Percentiles rank a stretch among this genome's conserved stretches.
phyloP scores from a whole-genome alignment of 2,329 filamentous ascomycete species.

The Graphilbum ipis-grandicollis region DNA sequence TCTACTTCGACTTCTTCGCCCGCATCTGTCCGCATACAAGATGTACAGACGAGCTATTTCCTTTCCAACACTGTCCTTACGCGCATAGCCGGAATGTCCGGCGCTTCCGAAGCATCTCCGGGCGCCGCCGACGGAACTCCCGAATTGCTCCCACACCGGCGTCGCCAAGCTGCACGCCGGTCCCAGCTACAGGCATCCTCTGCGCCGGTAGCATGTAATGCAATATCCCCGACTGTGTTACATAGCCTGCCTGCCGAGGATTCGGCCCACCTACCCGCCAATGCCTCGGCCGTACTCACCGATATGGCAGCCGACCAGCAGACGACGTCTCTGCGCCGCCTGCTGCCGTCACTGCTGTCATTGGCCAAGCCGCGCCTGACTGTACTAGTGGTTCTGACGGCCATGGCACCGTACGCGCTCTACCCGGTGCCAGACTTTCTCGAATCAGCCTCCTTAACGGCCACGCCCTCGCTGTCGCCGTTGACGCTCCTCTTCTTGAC shows the following conservation, averaged over 20 bases:
- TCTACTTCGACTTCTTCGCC: too few relatives aligned
- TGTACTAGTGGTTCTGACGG: conserved; percentile 76
- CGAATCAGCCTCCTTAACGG: conserved; percentile 19
- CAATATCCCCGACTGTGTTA: neutral
- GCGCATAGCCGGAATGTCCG: conserved; percentile 7
- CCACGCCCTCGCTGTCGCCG: conserved; percentile 66
- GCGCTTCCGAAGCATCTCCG: neutral
- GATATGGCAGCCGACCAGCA: conserved; percentile 31
- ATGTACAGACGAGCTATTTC: conserved; percentile 16
- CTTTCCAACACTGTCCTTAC: conserved; percentile 17
- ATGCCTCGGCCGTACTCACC: conserved; percentile 35
- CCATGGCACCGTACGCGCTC: conserved; percentile 78
- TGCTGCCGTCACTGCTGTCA: conserved; percentile 66
- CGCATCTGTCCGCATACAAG: conserved; percentile 2
- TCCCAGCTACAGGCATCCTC: neutral
- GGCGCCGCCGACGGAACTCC: neutral
- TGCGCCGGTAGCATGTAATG: neutral
- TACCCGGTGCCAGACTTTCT: conserved; percentile 86
- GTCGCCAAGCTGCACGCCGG: conserved; percentile 9
- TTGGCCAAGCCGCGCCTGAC: conserved; percentile 92
- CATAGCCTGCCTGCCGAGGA: neutral
- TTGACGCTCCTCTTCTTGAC: conserved; percentile 88
- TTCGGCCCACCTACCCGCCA: conserved; percentile 12
- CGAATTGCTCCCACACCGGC: conserved; percentile 8
- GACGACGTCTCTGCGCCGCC: conserved; percentile 39